phyloP scores from a whole-genome alignment of 2,329 filamentous ascomycete genomes.

The Leptographium procerum region DNA sequence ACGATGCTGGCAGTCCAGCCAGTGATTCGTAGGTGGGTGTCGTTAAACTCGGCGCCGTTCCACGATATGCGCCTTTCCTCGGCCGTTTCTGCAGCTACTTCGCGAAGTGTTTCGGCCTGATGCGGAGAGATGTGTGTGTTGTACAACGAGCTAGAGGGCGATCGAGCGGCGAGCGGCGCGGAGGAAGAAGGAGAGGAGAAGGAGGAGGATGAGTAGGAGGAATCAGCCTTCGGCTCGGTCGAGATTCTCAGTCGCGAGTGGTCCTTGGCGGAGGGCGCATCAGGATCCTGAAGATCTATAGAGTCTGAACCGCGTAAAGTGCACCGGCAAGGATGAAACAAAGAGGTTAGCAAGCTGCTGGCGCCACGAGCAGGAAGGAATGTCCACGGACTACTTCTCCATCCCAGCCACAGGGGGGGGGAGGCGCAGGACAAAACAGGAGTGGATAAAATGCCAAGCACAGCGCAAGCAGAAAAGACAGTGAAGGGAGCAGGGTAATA shows the following conservation, averaged over 20 bases:
- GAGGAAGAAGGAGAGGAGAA: constrained; percentile 34
- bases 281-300: constrained; percentile 81
- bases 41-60: constrained; percentile 27
- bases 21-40: constrained; percentile 34
- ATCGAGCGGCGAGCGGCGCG: constrained; percentile 25
- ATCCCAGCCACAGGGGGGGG: constrained; percentile 2
- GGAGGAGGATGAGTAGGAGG: not conserved
- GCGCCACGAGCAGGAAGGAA: constrained; percentile 5
- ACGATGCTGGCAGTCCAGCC: constrained; percentile 30
- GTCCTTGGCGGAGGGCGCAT: constrained; percentile 73
- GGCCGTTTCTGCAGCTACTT: constrained; percentile 64
- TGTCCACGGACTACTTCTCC: not conserved
- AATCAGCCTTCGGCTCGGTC: not conserved
- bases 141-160: not conserved
- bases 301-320: constrained; percentile 51
- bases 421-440: not conserved
- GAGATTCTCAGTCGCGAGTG: constrained; percentile 47
- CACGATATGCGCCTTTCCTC: constrained; percentile 58
- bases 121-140: constrained; percentile 53
- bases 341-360: constrained; percentile 13
- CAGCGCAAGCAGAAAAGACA: too few relatives aligned
- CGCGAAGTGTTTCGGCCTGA: constrained; percentile 73
- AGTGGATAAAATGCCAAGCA: not conserved
- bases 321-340: constrained; percentile 9
- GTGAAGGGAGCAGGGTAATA: not conserved